Evolutionary conservation across 75 land plant species (phyloP).

Genomic region (Cunninghamia lanceolata): DNA sequence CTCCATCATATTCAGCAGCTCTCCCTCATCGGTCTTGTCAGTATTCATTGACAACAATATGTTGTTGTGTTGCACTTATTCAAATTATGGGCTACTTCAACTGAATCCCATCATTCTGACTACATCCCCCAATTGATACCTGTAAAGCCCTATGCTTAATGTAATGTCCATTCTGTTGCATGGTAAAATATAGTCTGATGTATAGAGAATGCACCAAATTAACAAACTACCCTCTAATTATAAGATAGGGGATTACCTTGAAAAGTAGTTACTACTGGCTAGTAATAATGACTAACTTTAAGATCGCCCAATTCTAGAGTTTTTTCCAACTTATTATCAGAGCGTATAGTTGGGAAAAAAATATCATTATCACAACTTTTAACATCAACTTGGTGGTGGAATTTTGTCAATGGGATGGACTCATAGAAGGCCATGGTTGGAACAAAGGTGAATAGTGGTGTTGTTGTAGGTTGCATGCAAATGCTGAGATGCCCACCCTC

Average conservation of each 20-base stretch:
- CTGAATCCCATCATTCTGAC: not conserved
- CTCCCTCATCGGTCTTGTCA: slow-evolving; percentile 36
- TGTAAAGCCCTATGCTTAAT: not conserved
- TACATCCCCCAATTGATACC: not conserved
- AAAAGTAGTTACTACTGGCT: not conserved
- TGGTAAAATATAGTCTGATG: not conserved
- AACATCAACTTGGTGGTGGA: not conserved
- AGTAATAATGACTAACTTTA: not conserved
- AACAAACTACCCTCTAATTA: too few species aligned
- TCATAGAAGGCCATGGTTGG: too few species aligned
- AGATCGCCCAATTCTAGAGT: not conserved
- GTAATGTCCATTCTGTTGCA: not conserved
- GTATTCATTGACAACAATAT: slow-evolving; percentile 19
- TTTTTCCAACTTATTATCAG: not conserved
- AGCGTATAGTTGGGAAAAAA: not conserved
- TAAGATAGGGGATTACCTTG: not conserved
- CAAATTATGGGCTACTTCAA: slow-evolving; percentile 11
- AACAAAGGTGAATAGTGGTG: too few species aligned
- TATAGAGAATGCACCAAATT: not conserved
- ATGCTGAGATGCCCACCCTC: slow-evolving; percentile 3
- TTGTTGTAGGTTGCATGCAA: not conserved
- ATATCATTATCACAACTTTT: not conserved
- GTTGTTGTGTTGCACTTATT: slow-evolving; percentile 18
- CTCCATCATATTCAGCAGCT: slow-evolving; percentile 21
- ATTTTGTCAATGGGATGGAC: not conserved